Evolutionary conservation across 495 filamentous ascomycete genomes (phyloP), one percentile per base, ranked within the genome.

Genomic region (Aspergillus baeticus): DNA sequence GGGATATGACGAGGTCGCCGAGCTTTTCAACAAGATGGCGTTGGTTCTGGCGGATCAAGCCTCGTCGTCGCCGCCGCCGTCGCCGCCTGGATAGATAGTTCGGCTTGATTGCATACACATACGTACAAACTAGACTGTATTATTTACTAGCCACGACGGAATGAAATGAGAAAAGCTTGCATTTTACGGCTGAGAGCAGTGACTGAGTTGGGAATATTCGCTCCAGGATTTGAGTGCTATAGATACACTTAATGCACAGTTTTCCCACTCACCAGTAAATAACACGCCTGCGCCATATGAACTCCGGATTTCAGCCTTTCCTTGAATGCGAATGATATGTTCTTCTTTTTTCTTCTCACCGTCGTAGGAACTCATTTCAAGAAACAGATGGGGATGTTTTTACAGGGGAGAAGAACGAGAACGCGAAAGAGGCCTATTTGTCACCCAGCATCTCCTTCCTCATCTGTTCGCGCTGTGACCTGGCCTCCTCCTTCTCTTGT

Each of bases 401-500:
- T 1, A 29, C 2, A 45, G 42, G 23, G 15, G 45, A 38, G 29
- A 8, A 38, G 29, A 8, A 50, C 8, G 17, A 5, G 17, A 15
- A 41, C n/a, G 29, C 14, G 21, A 14, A 29, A 17, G 22, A 43
- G n/a, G 11, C 23, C 39, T 52, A 76, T 67, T 77, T 72, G 51
- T 67, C 68, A 31, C 74, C 74, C 49, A 75, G 44, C 63, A 77
- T 50, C 49, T 77, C 72, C 66, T 75, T 76, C 60, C 86, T 78
- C 71, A 80, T 85, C 72, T 79, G 73, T 53, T 83, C 78, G 41
- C 83, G 72, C 46, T 82, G 80, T 52, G 78, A 66, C 61, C 61
- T 68, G 4, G 77, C 75, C 49, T 84, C 77, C 33, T 81, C 80
- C 60, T 75, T 75, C 22, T 75, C 77, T 62, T 77, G 65, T 15